A percentile compares a stretch with the other conserved stretches of the same genome.
Conservation (phyloP, 768 basidiomycete species). For the Russula virescens region DNA sequence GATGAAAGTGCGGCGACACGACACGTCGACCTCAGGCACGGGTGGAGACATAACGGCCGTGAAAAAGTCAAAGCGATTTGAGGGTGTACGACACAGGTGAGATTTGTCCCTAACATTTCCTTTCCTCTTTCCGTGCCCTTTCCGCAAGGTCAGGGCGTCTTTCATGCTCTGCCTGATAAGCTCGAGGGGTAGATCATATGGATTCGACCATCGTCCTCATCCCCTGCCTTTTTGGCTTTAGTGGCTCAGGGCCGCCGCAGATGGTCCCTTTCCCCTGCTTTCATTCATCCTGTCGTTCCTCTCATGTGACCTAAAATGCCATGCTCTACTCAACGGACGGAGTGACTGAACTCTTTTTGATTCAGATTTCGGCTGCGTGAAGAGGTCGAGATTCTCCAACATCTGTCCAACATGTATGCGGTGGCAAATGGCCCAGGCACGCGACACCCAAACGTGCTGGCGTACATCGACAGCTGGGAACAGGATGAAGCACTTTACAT, state of each 20-base stretch:
- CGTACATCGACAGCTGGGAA: constrained; percentile 95
- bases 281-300: background rate
- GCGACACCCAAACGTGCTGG: constrained; percentile 75
- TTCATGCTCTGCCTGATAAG: background rate
- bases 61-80: constrained; percentile 91
- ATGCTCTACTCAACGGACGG: background rate
- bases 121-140: background rate
- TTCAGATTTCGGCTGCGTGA: constrained; percentile 78
- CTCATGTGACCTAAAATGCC: background rate
- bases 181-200: background rate
- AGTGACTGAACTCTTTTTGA: background rate
- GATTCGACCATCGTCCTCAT: background rate
- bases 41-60: constrained; percentile 61
- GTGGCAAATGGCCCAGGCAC: constrained; percentile 30
- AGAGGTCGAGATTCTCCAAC: constrained; percentile 87
- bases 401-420: constrained; percentile 45
- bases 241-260: background rate
- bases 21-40: constrained; percentile 27
- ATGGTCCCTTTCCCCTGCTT: background rate
- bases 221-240: background rate
- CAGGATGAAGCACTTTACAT: constrained; percentile 84
- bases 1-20: constrained; percentile 72
- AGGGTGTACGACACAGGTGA: constrained; percentile 86
- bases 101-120: constrained; percentile 27
- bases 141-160: constrained; percentile 5